A percentile compares a stretch with the other conserved stretches of the same genome.
Conservation (phyloP, 257 asterid genomes). For the Fraxinus anomala region DNA sequence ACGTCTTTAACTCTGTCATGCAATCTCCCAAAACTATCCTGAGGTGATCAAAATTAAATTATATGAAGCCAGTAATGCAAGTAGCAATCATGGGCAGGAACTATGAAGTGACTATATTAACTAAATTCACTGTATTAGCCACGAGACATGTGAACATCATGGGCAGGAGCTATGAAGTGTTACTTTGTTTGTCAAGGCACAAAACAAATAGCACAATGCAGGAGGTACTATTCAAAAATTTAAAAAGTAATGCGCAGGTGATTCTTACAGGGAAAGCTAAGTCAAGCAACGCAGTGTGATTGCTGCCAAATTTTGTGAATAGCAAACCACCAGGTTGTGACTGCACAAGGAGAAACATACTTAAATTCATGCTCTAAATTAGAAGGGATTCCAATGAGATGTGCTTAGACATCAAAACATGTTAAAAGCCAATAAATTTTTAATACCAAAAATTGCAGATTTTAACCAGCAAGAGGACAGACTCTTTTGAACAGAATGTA, state of each 20-base stretch:
- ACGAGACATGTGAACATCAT: conserved; percentile 3
- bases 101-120: conserved; percentile 25
- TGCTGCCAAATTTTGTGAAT: conserved; percentile 83
- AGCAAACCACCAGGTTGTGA: conserved; percentile 83
- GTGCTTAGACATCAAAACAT: neutral
- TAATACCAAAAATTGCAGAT: conserved; percentile 18
- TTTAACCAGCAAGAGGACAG: neutral
- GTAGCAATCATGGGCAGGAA: neutral
- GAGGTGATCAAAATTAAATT: conserved; percentile 34
- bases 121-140: neutral
- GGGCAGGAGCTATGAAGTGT: neutral
- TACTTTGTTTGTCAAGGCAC: conserved; percentile 20
- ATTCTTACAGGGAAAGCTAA: conserved; percentile 81
- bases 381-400: neutral
- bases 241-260: conserved; percentile 15
- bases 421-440: conserved; percentile 7
- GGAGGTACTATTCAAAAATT: neutral
- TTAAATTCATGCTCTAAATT: conserved; percentile 5
- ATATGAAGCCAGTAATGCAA: conserved; percentile 26
- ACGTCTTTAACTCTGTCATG: conserved; percentile 78
- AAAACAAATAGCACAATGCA: conserved; percentile 14
- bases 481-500: neutral
- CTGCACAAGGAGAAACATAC: conserved; percentile 50
- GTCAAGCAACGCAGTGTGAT: conserved; percentile 83
- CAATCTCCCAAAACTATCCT: conserved; percentile 85